Percentiles rank a stretch among this genome's conserved stretches.
These are phyloP conservation scores for Magnusiomyces paraingens DNA, from an alignment of 1,139 yeast genomes.

Conservation along the genomic window DNA sequence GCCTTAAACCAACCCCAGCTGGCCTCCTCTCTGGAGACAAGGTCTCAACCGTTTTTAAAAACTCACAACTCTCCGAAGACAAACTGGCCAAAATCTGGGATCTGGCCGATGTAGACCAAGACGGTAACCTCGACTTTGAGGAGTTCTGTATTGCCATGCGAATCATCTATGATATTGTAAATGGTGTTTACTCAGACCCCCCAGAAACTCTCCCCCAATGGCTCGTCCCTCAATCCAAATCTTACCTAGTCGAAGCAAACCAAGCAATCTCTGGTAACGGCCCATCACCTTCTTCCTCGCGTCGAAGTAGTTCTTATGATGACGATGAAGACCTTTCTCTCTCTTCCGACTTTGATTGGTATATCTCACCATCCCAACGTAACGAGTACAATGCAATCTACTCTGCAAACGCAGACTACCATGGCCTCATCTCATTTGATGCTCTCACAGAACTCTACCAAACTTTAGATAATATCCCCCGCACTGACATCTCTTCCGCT, in stretches of 20 bases:
- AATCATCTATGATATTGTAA: conserved; percentile 81
- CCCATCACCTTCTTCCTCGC: conserved; percentile 10
- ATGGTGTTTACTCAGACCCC: conserved; percentile 56
- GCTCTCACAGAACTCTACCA: conserved; percentile 63
- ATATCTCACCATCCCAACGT: conserved; percentile 83
- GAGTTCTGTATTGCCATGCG: conserved; percentile 98
- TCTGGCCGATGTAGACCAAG: conserved; percentile 85
- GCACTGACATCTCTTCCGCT: conserved; percentile 81
- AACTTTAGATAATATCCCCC: conserved; percentile 66
- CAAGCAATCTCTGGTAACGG: conserved; percentile 42
- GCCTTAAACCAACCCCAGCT: conserved; percentile 62
- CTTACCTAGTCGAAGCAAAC: conserved; percentile 76
- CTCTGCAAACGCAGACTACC: conserved; percentile 64
- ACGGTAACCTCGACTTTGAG: conserved; percentile 88
- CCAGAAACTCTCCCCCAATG: conserved; percentile 79
- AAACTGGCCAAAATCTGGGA: conserved; percentile 85
- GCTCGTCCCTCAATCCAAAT: conserved; percentile 86
- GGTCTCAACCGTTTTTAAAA: conserved; percentile 80
- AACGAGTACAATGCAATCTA: conserved; percentile 73
- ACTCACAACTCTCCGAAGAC: conserved; percentile 72
- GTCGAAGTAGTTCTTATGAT: conserved; percentile 39
- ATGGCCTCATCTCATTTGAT: conserved; percentile 77
- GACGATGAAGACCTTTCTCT: conserved; percentile 51
- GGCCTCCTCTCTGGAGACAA: conserved; percentile 79
- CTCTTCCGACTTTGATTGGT: conserved; percentile 85